Conservation (phyloP, 495 filamentous ascomycete genomes). For the Mytilinidion resinicola region DNA sequence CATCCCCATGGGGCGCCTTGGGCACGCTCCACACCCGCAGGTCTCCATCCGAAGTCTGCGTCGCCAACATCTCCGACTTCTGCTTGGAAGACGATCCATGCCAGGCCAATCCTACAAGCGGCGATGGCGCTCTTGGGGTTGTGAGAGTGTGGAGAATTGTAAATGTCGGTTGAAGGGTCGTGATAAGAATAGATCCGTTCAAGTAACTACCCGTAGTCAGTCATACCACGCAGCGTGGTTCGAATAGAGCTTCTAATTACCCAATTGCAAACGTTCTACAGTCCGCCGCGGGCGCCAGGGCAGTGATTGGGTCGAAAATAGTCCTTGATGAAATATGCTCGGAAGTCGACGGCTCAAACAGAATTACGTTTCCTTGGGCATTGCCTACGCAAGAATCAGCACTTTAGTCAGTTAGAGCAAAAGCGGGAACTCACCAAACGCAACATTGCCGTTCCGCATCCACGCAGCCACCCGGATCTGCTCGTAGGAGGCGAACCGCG, state of each 20-base stretch:
- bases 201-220: conserved; percentile 58
- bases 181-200: conserved; percentile 91
- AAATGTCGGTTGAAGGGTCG: conserved; percentile 82
- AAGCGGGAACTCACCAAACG: conserved; percentile 66
- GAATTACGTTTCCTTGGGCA: conserved; percentile 81
- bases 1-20: conserved; percentile 67
- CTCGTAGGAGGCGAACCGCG: conserved; percentile 86
- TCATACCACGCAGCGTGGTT: neutral
- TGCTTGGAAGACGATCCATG: conserved; percentile 95
- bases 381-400: conserved; percentile 54
- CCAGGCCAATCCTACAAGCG: conserved; percentile 88
- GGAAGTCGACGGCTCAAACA: conserved; percentile 88
- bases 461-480: conserved; percentile 76
- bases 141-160: conserved; percentile 91
- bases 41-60: conserved; percentile 87
- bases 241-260: conserved; percentile 44
- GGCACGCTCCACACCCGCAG: conserved; percentile 94
- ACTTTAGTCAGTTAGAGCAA: conserved; percentile 3
- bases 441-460: conserved; percentile 97
- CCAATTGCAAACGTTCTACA: conserved; percentile 96
- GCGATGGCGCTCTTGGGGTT: conserved; percentile 73
- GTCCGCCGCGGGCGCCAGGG: conserved; percentile 83
- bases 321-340: conserved; percentile 91
- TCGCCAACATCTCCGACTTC: conserved; percentile 96
- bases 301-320: conserved; percentile 88